Conservation (phyloP, 2,329 filamentous ascomycete genomes). For the Colletotrichum sp. region DNA sequence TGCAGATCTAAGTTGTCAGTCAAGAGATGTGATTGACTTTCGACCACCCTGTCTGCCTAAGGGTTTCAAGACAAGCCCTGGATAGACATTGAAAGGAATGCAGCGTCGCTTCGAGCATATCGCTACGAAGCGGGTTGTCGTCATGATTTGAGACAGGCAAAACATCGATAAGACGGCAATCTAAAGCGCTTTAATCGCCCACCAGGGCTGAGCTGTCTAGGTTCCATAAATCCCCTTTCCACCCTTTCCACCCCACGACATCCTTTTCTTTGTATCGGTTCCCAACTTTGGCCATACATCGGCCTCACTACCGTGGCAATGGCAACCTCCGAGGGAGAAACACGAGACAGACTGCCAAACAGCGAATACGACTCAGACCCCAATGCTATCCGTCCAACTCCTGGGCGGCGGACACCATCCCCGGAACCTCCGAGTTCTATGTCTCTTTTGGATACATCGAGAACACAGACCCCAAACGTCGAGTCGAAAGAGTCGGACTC, state of each 20-base stretch:
- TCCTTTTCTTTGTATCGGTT: neutral
- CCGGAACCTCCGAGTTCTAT: neutral
- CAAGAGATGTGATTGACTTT: neutral
- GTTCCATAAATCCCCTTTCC: neutral
- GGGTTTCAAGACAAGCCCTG: neutral
- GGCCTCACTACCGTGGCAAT: neutral
- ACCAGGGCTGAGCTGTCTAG: neutral
- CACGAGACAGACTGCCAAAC: neutral
- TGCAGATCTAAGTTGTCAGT: neutral
- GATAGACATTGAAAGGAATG: neutral
- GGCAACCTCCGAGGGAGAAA: neutral
- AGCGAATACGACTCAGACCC: neutral
- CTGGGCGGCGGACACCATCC: neutral
- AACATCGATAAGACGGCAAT: neutral
- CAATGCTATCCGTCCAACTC: neutral
- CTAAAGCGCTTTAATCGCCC: neutral
- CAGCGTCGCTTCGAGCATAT: neutral
- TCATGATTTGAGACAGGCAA: neutral
- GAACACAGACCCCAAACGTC: neutral
- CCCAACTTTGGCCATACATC: neutral
- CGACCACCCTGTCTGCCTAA: neutral
- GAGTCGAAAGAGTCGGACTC: neutral
- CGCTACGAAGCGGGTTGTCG: neutral
- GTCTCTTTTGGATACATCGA: neutral
- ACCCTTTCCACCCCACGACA: rapidly evolving